A percentile compares a stretch with the other conserved stretches of the same genome.
Evolutionary conservation across 495 filamentous ascomycete genomes (phyloP).

Genomic region (Clavariopsis aquatica): DNA sequence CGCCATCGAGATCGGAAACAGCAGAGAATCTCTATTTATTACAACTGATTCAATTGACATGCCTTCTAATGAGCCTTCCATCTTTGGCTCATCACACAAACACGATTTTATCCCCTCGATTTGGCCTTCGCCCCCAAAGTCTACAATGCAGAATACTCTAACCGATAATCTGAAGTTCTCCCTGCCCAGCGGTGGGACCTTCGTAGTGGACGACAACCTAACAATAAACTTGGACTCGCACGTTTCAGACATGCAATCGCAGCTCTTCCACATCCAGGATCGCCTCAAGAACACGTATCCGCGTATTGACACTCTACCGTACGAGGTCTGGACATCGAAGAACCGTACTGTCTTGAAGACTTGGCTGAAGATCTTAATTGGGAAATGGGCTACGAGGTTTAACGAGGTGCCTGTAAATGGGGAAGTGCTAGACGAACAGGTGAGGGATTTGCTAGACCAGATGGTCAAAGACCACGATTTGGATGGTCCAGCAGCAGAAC

Average conservation of each 20-base stretch:
- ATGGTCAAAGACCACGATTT: slow-evolving; percentile 25
- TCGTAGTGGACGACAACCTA: not conserved
- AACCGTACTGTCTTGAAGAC: slow-evolving; percentile 8
- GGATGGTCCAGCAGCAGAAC: slow-evolving; percentile 3
- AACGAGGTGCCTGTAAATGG: not conserved
- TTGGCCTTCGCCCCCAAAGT: slow-evolving; percentile 13
- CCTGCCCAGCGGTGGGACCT: not conserved
- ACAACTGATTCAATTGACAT: not conserved
- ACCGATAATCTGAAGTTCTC: not conserved
- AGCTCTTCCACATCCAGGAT: slow-evolving; percentile 7
- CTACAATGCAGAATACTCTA: not conserved
- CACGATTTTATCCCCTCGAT: not conserved
- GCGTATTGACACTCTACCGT: slow-evolving; percentile 19
- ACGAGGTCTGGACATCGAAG: slow-evolving; percentile 23
- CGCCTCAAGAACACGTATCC: slow-evolving; percentile 23
- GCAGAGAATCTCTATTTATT: too few species aligned
- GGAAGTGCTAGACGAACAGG: slow-evolving; percentile 1
- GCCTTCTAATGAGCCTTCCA: not conserved
- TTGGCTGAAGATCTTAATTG: slow-evolving; percentile 25
- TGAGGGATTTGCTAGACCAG: slow-evolving; percentile 19
- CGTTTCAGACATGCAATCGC: slow-evolving; percentile 17
- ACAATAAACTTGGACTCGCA: slow-evolving; percentile 17
- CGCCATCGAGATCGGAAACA: too few species aligned
- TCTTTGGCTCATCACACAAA: slow-evolving; percentile 8
- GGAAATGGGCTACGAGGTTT: slow-evolving; percentile 27